Base-by-base conservation (phyloP, 192 early-diverging fungal genomes). In the Umbelopsis sp. region DNA sequence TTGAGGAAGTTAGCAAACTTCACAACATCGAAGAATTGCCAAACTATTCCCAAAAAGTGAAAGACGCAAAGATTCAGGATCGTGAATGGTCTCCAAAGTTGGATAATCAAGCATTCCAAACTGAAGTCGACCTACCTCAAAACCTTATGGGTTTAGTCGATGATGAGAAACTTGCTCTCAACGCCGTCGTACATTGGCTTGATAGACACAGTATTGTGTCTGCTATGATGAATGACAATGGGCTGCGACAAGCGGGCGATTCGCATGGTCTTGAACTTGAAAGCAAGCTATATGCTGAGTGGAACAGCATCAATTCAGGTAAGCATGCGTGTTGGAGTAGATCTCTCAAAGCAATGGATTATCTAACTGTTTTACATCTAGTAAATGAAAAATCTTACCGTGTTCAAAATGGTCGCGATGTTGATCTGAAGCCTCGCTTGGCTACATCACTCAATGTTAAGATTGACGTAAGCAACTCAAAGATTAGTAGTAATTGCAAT, bases 201-300 rank as follows among this genome's bases (percentile, higher is more conserved):
- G 69, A 70, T 25, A 49, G 70, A 22, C 64, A 74, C 50, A 33
- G 27, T 49, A 55, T 78, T 1, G 73, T 78, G 0, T 64, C 66
- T 5, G 27, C 61, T 15, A 44, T 78, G 20, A 70, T 70, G 25
- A 68, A 78, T 49, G 73, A 74, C 15, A 64, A 50, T 20, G 11
- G 27, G 8, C 41, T 78, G n/a, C 69, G 77, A 46, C 69, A 68
- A 37, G 35, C 58, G 21, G 50, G 68, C 0, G 77, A 78, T 71
- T 41, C 53, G 0, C 77, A 78, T 68, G 73, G 77, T 3, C 33
- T 78, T 45, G 77, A 78, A 25, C 50, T 78, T 21, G 77, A 78
- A 27, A 46, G 65, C 27, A 78, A 74, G 46, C 21, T 78, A 23
- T 78, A 74, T 64, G 65, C 66, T 50, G 77, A 78, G 70, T 78